Conservation (phyloP, 108 stramenopile genomes). For the Seminavis robusta region DNA sequence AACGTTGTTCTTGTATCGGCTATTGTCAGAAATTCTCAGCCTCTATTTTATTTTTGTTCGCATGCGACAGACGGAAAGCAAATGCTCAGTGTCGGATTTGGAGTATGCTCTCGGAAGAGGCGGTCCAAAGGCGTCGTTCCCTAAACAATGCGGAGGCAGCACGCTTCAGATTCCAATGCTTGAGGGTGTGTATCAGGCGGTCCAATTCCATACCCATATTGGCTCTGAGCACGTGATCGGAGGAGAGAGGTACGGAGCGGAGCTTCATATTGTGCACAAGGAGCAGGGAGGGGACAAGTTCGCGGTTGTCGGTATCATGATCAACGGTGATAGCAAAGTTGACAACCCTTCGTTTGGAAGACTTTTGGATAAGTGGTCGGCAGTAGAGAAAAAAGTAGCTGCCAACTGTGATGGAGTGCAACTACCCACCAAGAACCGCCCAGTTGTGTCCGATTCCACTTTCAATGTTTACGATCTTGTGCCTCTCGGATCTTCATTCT, state of each 20-base stretch:
- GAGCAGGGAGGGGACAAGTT: conserved; percentile 4
- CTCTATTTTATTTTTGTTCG: not conserved
- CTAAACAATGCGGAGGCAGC: not conserved
- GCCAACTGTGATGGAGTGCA: no score
- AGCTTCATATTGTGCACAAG: conserved; percentile 17
- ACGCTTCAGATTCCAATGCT: not conserved
- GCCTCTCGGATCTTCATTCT: not conserved
- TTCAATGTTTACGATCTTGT: conserved; percentile 14
- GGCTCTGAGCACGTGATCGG: conserved; percentile 20
- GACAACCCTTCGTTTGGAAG: conserved; percentile 9
- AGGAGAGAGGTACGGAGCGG: conserved; percentile 16
- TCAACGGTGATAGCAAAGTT: no score
- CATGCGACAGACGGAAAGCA: not conserved
- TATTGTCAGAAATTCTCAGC: conserved; percentile 8
- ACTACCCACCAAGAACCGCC: no score
- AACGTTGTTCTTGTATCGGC: no score
- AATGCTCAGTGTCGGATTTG: conserved; percentile 9
- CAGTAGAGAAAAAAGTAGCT: no score
- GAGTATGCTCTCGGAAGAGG: not conserved
- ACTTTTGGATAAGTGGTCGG: conserved; percentile 8
- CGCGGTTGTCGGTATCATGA: conserved; percentile 17
- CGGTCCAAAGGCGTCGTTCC: conserved; percentile 7
- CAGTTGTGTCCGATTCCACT: no score
- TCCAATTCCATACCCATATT: conserved; percentile 33
- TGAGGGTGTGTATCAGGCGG: not conserved